Base-by-base conservation (phyloP, 2,329 filamentous ascomycete genomes). In the Ramichloridium luteum region DNA sequence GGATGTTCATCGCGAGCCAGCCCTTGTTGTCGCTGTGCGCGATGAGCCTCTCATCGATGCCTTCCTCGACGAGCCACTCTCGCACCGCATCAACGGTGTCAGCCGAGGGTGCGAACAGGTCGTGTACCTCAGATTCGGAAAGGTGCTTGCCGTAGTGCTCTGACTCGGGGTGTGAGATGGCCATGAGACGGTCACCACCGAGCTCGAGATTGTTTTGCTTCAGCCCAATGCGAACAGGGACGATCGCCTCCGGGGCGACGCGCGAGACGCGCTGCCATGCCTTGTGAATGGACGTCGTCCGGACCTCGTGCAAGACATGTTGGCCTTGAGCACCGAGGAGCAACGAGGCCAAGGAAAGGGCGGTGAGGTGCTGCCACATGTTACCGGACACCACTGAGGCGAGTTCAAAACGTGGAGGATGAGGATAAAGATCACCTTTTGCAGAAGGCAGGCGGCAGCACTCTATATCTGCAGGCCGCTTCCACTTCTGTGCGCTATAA, bases 1-100 rank as follows among this genome's bases (percentile, higher is more conserved):
- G 40, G 0, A 54, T 47, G 25, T 61, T 51, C 25, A 61, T 55
- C 10, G 56, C 52, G 3, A 63, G 46, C 59, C 59, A 62, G 28
- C 55, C 33, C 35, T 36, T 53, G 41, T 26, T 48, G 25, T 30
- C 41, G 36, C 47, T 54, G 25, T 54, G 49, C 4, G 47, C 44
- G 32, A 58, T 51, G 11, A 39, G 34, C 20, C 43, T 30, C 2
- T 38, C 32, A 3, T 40, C 29, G 23, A 57, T 49, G 6, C 54
- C 50, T 6, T 49, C 42, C 14, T 36, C 35, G 1, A 47, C 15
- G 0, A 64, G 48, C 60, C 60, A 64, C 15, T 48, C 40, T 25
- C 50, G 52, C 12, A 63, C 52, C 4, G 46, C 44, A 4, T 51
- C 38, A 6, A 59, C 38, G 12, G 49, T 52, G 5, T 45, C 37